Conservation (phyloP, 495 filamentous ascomycete genomes). For the Viridothelium virens region DNA sequence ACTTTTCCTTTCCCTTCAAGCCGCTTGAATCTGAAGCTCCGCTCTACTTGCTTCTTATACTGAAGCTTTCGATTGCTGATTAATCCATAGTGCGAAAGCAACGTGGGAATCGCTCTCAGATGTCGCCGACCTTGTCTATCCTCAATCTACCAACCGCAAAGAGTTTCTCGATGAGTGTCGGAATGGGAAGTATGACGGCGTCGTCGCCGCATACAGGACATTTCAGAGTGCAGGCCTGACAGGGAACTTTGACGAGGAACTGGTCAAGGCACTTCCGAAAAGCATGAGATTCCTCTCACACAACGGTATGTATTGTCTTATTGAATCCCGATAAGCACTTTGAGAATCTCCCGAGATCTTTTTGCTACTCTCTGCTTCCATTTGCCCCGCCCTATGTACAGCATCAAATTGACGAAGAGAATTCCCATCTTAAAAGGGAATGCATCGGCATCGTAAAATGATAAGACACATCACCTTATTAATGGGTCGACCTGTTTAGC, state of each 20-base stretch:
- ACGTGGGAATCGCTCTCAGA: conserved; percentile 45
- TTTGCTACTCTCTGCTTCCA: too few relatives aligned
- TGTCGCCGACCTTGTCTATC: conserved; percentile 45
- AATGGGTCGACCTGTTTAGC: too few relatives aligned
- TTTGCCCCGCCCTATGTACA: too few relatives aligned
- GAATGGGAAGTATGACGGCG: conserved; percentile 58
- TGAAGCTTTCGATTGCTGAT: conserved; percentile 16
- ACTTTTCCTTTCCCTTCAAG: not conserved
- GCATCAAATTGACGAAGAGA: too few relatives aligned
- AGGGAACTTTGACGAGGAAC: conserved; percentile 44
- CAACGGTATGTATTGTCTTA: conserved; percentile 45
- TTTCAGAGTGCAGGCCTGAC: conserved; percentile 61
- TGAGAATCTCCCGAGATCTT: too few relatives aligned
- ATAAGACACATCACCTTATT: too few relatives aligned
- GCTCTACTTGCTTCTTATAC: conserved; percentile 3
- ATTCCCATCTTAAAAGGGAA: too few relatives aligned
- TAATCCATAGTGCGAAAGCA: conserved; percentile 37
- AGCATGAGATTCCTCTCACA: conserved; percentile 74
- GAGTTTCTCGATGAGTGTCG: conserved; percentile 69
- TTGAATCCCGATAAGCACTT: too few relatives aligned
- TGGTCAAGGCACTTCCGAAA: conserved; percentile 53
- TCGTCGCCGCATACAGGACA: conserved; percentile 66
- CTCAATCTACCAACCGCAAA: conserved; percentile 46
- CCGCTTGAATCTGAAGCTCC: not conserved
- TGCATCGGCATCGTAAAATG: too few relatives aligned